phyloP scores from a whole-genome alignment of 345 rosid species.

The Salix brachista region DNA sequence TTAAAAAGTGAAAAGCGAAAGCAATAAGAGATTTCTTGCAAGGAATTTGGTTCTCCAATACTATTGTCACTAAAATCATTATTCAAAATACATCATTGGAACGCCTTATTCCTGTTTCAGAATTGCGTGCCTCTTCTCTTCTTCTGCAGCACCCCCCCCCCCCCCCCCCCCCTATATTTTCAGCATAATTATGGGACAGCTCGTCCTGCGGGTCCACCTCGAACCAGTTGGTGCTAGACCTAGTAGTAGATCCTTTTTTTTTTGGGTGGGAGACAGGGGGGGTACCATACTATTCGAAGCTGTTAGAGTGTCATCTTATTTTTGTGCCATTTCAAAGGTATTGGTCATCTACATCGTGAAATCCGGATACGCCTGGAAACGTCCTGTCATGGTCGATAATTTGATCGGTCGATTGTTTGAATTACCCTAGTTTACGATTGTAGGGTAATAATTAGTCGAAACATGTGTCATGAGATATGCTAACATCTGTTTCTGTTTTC shows the following conservation, averaged over 20 bases:
- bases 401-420: background rate
- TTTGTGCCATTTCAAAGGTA: background rate
- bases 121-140: background rate
- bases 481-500: background rate
- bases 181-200: background rate
- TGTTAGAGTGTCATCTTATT: background rate
- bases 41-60: background rate
- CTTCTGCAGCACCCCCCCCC: background rate
- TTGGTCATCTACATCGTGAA: background rate
- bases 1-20: background rate
- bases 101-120: background rate
- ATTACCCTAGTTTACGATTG: background rate
- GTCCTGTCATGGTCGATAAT: background rate
- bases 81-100: background rate
- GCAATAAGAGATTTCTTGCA: background rate
- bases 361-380: background rate
- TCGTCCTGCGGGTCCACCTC: background rate
- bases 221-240: background rate
- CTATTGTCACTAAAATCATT: background rate
- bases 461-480: background rate
- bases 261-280: no score
- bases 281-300: no score
- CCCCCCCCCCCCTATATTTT: background rate
- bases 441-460: background rate
- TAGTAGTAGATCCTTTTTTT: no score